Conservation (phyloP, 2,329 filamentous ascomycete species). For the Monilinia fructicola region DNA sequence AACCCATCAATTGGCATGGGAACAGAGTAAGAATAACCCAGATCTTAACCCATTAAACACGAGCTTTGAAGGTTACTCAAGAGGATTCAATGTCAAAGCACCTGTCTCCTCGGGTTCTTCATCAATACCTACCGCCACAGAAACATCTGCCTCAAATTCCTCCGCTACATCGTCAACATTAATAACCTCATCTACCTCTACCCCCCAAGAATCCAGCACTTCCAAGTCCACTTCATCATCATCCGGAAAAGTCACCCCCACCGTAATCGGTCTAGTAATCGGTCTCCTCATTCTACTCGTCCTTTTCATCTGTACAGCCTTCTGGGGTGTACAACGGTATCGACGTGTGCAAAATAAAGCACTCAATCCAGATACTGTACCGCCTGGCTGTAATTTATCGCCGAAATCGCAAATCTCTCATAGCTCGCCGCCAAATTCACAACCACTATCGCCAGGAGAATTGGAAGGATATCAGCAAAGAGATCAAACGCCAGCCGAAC, state of each 20-base stretch:
- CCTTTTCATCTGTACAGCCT: neutral
- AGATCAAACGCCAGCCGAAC: neutral
- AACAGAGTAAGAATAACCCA: neutral
- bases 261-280: neutral
- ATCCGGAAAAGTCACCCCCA: neutral
- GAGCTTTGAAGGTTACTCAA: neutral
- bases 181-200: neutral
- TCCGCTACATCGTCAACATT: neutral
- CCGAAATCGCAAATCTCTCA: no score
- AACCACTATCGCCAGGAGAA: neutral
- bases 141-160: neutral
- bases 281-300: neutral
- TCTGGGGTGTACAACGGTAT: slow-evolving; percentile 4
- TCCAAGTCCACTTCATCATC: neutral
- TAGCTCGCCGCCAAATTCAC: neutral
- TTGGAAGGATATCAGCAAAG: neutral
- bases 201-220: neutral
- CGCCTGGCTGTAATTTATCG: neutral
- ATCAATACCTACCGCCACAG: neutral
- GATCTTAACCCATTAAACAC: neutral
- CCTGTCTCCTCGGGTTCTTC: neutral
- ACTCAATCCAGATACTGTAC: no score
- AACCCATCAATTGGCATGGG: slow-evolving; percentile 2
- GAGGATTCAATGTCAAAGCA: neutral
- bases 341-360: neutral